These are phyloP conservation scores for Monilinia aucupariae DNA, from an alignment of 2,329 filamentous ascomycete species.

Conservation along the genomic window DNA sequence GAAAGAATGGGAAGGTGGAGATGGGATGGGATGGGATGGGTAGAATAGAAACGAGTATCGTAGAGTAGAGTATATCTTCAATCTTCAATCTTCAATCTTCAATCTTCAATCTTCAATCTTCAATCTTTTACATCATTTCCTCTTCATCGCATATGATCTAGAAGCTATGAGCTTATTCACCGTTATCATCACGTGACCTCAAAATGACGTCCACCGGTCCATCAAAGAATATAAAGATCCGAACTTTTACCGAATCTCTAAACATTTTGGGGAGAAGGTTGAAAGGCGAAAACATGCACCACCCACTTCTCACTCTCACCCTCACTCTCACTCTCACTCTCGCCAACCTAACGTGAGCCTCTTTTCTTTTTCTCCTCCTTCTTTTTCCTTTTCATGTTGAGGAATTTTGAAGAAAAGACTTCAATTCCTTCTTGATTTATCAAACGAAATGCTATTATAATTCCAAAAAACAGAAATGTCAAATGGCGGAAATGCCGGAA, in stretches of 20 bases:
- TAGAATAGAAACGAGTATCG: no score
- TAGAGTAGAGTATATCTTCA: no score
- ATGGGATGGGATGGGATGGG: not conserved
- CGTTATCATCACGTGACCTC: not conserved
- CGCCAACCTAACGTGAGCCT: slow-evolving; percentile 10
- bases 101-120: no score
- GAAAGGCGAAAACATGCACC: not conserved
- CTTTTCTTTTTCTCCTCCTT: no score
- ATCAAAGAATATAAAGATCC: slow-evolving; percentile 5
- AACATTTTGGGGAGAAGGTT: slow-evolving; percentile 2
- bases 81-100: no score
- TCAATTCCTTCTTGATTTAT: not conserved
- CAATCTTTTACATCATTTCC: not conserved
- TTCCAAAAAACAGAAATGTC: slow-evolving; percentile 39
- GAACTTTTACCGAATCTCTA: slow-evolving; percentile 4
- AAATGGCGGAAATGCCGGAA: slow-evolving; percentile 44
- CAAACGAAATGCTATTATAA: slow-evolving; percentile 27
- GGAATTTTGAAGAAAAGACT: not conserved
- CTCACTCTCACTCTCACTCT: not conserved
- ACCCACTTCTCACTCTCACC: no score
- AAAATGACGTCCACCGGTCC: slow-evolving; percentile 17
- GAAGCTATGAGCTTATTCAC: no score
- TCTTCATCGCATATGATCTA: no score
- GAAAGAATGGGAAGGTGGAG: not conserved
- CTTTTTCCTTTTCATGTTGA: not conserved